Evolutionary conservation across 305 asterid genomes (phyloP).

Genomic region (Fraxinus greggii): DNA sequence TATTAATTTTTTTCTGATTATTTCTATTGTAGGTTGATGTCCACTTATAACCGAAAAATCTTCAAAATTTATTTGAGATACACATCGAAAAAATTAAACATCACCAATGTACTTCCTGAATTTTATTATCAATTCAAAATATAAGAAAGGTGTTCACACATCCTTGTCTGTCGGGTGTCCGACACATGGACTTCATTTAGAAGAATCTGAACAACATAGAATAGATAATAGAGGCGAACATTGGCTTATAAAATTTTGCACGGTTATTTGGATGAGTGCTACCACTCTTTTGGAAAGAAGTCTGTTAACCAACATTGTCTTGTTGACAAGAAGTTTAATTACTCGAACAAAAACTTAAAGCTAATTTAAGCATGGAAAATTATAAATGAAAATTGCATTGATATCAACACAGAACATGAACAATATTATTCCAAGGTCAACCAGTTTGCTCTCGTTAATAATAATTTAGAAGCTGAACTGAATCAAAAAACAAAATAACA

Average conservation of each 20-base stretch:
- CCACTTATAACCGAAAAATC: background rate
- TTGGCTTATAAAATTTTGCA: background rate
- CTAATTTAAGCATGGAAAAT: background rate
- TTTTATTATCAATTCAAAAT: background rate
- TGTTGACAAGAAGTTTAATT: background rate
- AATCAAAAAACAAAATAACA: background rate
- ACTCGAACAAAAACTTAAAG: background rate
- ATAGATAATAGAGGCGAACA: background rate
- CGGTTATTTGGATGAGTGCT: background rate
- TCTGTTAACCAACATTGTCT: background rate
- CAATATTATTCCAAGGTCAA: background rate
- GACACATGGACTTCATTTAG: background rate
- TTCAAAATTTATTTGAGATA: background rate
- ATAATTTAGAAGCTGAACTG: background rate
- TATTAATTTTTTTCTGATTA: background rate
- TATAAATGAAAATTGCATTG: conserved; percentile 1
- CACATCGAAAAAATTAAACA: background rate
- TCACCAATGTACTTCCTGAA: background rate
- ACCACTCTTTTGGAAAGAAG: background rate
- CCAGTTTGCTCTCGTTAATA: background rate
- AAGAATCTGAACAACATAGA: background rate
- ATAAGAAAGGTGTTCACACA: background rate
- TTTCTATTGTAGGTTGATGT: background rate
- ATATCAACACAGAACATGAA: background rate
- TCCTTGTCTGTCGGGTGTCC: background rate